These are phyloP conservation scores for Phaseolus coccineus DNA, from an alignment of 331 rosid species.

Conservation along the genomic window DNA sequence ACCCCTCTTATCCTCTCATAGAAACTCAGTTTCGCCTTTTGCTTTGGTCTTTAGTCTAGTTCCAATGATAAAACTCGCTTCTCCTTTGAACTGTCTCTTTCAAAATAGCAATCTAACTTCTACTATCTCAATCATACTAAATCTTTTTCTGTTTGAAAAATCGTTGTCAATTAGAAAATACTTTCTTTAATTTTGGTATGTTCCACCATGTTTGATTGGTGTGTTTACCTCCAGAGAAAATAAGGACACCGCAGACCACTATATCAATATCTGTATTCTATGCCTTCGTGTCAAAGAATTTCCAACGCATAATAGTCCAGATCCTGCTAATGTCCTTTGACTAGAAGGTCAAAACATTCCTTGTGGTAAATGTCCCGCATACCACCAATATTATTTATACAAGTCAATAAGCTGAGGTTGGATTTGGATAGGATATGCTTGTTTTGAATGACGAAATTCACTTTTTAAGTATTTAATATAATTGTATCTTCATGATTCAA, in stretches of 20 bases:
- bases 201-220: constrained; percentile 45
- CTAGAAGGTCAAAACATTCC: constrained; percentile 19
- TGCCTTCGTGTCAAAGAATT: background rate
- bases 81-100: constrained; percentile 42
- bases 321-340: background rate
- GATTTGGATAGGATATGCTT: background rate
- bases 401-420: background rate
- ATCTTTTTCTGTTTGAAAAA: constrained; percentile 19
- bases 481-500: too few relatives aligned
- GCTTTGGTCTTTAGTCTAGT: constrained; percentile 25
- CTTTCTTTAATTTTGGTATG: constrained; percentile 7
- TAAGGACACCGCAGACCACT: constrained; percentile 6
- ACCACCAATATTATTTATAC: background rate
- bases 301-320: background rate
- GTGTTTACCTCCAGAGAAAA: constrained; percentile 13
- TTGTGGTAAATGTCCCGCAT: background rate
- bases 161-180: constrained; percentile 34
- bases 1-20: constrained; percentile 8
- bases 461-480: too few relatives aligned
- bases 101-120: constrained; percentile 44
- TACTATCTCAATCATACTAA: constrained; percentile 41
- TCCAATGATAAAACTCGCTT: constrained; percentile 31
- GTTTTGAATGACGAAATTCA: background rate
- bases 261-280: constrained; percentile 1
- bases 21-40: constrained; percentile 30